Conservation (phyloP, 2,329 filamentous ascomycete species). For the Fusarium stilboides region DNA sequence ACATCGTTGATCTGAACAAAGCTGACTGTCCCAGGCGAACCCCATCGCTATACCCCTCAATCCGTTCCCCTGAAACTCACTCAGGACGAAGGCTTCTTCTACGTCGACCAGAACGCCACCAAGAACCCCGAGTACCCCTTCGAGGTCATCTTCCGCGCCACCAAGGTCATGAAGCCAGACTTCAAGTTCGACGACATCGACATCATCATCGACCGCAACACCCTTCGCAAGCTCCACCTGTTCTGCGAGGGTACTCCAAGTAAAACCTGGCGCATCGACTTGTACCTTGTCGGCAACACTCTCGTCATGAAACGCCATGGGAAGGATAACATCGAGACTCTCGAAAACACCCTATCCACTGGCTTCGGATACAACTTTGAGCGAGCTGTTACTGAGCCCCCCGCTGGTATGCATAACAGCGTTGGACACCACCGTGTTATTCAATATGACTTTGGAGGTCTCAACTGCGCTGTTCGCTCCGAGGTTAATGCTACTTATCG, state of each 20-base stretch:
- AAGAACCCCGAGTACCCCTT: constrained; percentile 45
- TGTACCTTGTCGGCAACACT: constrained; percentile 23
- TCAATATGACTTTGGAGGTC: constrained; percentile 33
- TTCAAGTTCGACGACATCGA: constrained; percentile 50
- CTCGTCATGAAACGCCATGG: constrained; percentile 39
- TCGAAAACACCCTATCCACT: neutral
- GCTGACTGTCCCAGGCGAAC: constrained; percentile 16
- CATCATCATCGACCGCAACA: constrained; percentile 50
- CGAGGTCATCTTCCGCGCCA: constrained; percentile 50
- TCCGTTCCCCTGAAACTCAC: constrained; percentile 10
- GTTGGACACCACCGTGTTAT: constrained; percentile 38
- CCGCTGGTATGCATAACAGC: constrained; percentile 1
- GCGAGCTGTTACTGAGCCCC: constrained; percentile 20
- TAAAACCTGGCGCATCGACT: constrained; percentile 40
- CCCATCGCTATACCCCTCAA: neutral
- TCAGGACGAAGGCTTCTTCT: constrained; percentile 10
- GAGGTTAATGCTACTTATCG: constrained; percentile 33
- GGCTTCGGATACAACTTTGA: constrained; percentile 35
- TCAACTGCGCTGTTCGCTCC: constrained; percentile 40
- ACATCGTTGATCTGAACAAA: rapidly evolving
- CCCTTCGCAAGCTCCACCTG: constrained; percentile 43
- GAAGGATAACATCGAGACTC: neutral
- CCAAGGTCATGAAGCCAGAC: constrained; percentile 41
- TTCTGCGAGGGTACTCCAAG: constrained; percentile 35
- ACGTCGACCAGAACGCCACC: constrained; percentile 33